Percentiles rank a stretch among this genome's conserved stretches.
phyloP scores from a whole-genome alignment of 257 asterid species.

The Coffea eugenioides region DNA sequence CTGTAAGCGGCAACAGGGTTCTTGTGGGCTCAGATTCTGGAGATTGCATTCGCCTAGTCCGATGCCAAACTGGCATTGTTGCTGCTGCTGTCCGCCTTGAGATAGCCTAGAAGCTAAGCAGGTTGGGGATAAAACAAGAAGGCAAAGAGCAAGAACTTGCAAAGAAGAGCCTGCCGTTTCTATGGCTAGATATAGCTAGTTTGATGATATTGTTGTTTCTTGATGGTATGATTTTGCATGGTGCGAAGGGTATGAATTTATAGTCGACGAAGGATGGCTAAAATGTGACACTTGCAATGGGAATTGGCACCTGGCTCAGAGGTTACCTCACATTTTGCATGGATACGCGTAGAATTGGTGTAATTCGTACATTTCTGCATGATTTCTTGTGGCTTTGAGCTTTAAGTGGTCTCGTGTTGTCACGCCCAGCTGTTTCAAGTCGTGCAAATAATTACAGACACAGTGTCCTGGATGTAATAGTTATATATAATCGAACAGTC shows the following conservation, averaged over 20 bases:
- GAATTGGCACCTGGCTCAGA: background rate
- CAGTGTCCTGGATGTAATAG: background rate
- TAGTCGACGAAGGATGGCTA: background rate
- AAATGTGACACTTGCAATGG: background rate
- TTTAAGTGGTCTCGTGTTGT: background rate
- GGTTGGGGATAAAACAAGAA: background rate
- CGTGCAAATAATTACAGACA: background rate
- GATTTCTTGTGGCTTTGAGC: constrained; percentile 10
- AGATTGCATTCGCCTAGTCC: constrained; percentile 15
- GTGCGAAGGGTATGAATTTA: background rate
- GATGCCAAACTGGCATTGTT: background rate
- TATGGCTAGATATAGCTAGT: background rate
- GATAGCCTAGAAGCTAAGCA: constrained; percentile 7
- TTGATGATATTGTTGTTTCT: background rate
- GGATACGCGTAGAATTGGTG: constrained; percentile 6
- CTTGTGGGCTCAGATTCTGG: constrained; percentile 16
- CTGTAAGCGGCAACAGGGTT: constrained; percentile 1
- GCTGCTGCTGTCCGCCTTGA: background rate
- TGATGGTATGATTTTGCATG: background rate
- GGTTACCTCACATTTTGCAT: background rate
- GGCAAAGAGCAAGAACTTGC: constrained; percentile 7
- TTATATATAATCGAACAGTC: background rate
- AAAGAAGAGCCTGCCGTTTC: constrained; percentile 1
- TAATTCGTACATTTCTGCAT: constrained; percentile 11
- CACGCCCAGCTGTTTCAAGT: background rate